Base-by-base conservation (phyloP, 2,329 filamentous ascomycete genomes). In the Alternaria sp. region DNA sequence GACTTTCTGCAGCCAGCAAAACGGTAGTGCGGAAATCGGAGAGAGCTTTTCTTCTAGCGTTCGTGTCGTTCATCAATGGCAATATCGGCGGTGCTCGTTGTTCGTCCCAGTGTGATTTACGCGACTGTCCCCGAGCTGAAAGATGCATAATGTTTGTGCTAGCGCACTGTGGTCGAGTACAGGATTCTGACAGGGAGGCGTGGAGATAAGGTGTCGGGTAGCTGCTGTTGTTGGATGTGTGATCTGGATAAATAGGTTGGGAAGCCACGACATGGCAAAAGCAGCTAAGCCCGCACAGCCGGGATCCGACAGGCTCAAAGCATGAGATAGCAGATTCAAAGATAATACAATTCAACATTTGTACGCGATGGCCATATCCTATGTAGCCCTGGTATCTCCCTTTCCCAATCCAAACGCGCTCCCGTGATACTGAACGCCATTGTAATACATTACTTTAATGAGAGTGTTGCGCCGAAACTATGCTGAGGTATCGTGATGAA, bases 1-100 rank as follows among this genome's bases (percentile, higher is more conserved):
- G 61, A 58, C 64, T 59, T 69, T 62, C 57, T 32, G 50, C 45
- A 62, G 21, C 61, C 65, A 61, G 45, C 44, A 54, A 55, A 66
- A 67, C 57, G 61, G 59, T 62, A 26, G 26, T 62, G 57, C 57
- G 51, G 51, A 44, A 26, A 60, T 54, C 40, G 62, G 45, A 19
- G 26, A 40, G 26, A 19, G 44, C 49, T 66, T 62, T 56, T 54
- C 66, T 64, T 56, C 61, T 54, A 61, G 54, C 50, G 54, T 69
- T 73, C 71, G 70, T 75, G 69, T 77, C 59, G 5, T 69, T 75
- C 71, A 76, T 76, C 65, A 74, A 74, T 32, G 26, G 50, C 59
- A 59, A 73, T 70, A 71, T 73, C 65, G 60, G 56, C 15, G 25
- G 30, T 60, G 36, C 45, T 61, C 55, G 49, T 56, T 47, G 55